Evolutionary conservation across 768 basidiomycete species (phyloP), one percentile per base, ranked within the genome.

Genomic region (Kwoniella dendrophila): DNA sequence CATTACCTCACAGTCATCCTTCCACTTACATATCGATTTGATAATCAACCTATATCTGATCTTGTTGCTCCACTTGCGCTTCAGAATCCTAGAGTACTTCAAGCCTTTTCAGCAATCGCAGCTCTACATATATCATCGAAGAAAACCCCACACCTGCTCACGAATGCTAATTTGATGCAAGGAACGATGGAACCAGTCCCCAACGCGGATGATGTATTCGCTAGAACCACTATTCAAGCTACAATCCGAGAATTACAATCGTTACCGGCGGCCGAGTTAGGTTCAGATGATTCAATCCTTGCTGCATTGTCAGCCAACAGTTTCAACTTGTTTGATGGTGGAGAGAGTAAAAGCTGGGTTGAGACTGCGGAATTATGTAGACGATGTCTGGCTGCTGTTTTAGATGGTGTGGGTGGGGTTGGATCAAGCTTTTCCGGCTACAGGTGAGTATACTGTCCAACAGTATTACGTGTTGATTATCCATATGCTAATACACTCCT

Each of bases 1-100:
- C 64, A 66, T 30, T 66, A 61, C 49, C 59, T 66, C 45, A 50
- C 44, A 20, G 59, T 66, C 26, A 55, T 66, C 27, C 44, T 66
- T 26, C 64, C 64, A 16, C 26, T 66, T 33, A 52, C 56, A 32
- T 66, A 49, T n/a, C 59, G 48, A 6, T 62, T 56, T 36, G 59
- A 34, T 26, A 40, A 43, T 33, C 29, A 61, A 30, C 24, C 52
- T 2, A 59, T 66, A 6, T 27, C 49, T 33, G 55, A 62, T 32
- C 57, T 62, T n/a, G 59, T 66, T 27, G 51, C 59, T 33, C 64
- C 58, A n/a, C 48, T 66, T 6, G 64, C 64, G 7, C n/a, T 66
- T 12, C 32, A 50, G 10, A 38, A 66, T 30, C 27, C 45, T 1
- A 14, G 49, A 22, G 49, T 66, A 14, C 36, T 66, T 18, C 49